Evolutionary conservation across 2,329 filamentous ascomycete genomes (phyloP).

Genomic region (Alternaria burnsii): DNA sequence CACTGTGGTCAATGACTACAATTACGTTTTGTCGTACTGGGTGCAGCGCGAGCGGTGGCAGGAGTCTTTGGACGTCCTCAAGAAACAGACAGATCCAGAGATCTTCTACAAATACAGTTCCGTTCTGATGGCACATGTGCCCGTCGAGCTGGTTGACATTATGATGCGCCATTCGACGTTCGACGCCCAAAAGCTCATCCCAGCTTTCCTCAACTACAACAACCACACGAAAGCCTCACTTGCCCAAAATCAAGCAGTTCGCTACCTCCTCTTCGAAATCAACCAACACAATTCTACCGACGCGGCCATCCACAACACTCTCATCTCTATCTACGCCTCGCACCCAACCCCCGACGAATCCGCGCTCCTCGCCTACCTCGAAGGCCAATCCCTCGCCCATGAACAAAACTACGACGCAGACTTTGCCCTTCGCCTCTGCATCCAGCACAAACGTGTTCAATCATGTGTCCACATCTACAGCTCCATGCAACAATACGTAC

Average conservation of each 20-base stretch:
- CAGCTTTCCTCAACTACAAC: constrained; percentile 93
- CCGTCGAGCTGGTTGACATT: constrained; percentile 89
- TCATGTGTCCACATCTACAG: constrained; percentile 98
- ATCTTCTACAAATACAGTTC: constrained; percentile 97
- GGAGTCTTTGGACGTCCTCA: constrained; percentile 85
- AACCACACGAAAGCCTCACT: constrained; percentile 74
- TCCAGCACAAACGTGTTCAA: constrained; percentile 90
- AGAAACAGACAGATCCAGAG: constrained; percentile 89
- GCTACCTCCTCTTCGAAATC: constrained; percentile 93
- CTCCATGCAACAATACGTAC: constrained; percentile 91
- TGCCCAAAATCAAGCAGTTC: constrained; percentile 82
- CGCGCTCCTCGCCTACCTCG: constrained; percentile 85
- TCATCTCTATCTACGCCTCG: constrained; percentile 94
- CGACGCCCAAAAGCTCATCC: constrained; percentile 86
- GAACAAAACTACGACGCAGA: constrained; percentile 92
- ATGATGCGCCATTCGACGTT: constrained; percentile 90
- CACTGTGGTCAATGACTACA: constrained; percentile 86
- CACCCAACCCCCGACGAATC: constrained; percentile 84
- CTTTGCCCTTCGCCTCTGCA: constrained; percentile 94
- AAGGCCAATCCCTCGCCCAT: constrained; percentile 77
- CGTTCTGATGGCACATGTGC: constrained; percentile 90
- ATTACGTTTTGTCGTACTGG: constrained; percentile 97
- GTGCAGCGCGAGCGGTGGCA: constrained; percentile 92
- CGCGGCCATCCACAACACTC: constrained; percentile 93
- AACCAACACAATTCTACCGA: constrained; percentile 82